phyloP scores from a whole-genome alignment of 2,329 filamentous ascomycete genomes.

The Corynespora cassiicola region DNA sequence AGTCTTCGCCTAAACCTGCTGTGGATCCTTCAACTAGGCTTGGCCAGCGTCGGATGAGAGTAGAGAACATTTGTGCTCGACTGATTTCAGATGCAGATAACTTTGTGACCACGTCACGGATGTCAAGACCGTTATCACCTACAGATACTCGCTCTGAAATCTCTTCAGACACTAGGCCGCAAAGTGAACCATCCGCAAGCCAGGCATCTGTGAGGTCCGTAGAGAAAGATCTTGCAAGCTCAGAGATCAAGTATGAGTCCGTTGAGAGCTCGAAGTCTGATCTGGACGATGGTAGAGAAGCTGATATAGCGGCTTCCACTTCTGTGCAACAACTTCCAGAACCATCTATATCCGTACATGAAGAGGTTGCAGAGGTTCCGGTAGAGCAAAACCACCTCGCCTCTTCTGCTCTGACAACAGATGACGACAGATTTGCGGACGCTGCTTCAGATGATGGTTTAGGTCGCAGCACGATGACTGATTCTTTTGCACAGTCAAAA shows the following conservation, averaged over 20 bases:
- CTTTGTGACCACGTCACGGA: constrained; percentile 66
- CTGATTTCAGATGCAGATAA: constrained; percentile 72
- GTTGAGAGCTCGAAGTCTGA: constrained; percentile 5
- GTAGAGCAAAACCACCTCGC: constrained; percentile 17
- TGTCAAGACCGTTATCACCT: constrained; percentile 66
- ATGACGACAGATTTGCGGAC: constrained; percentile 51
- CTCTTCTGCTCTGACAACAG: constrained; percentile 39
- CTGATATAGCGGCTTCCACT: constrained; percentile 5
- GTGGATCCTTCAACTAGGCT: constrained; percentile 55
- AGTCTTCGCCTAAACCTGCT: constrained; percentile 14
- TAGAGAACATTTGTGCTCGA: constrained; percentile 69
- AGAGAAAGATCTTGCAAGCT: no score
- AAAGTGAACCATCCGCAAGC: constrained; percentile 26
- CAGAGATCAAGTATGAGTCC: no score
- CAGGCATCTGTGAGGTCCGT: constrained; percentile 8
- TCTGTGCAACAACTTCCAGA: neutral
- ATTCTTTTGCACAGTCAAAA: constrained; percentile 12
- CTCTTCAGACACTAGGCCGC: constrained; percentile 22
- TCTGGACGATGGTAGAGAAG: neutral
- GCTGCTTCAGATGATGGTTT: constrained; percentile 45
- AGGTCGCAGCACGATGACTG: constrained; percentile 15
- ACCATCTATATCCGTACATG: constrained; percentile 3
- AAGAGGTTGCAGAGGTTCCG: constrained; percentile 5
- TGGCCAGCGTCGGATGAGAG: constrained; percentile 69
- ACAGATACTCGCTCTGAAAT: constrained; percentile 54